phyloP scores from a whole-genome alignment of 2,329 filamentous ascomycete genomes.

The Rugonectria rugulosa region DNA sequence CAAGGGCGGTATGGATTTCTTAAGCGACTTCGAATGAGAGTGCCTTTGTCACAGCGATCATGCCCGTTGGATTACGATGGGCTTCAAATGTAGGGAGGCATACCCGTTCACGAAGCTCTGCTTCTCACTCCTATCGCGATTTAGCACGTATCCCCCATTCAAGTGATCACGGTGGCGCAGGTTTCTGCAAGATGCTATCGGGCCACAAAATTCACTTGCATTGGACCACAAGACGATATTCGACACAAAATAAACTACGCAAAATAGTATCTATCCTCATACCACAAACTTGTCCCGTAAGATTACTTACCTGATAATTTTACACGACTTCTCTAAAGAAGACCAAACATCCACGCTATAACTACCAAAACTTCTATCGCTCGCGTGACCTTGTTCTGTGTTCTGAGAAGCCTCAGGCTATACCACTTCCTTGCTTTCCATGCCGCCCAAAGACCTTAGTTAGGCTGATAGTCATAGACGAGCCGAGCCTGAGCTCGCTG shows the following conservation, averaged over 20 bases:
- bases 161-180: neutral
- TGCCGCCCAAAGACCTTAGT: neutral
- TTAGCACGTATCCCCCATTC: neutral
- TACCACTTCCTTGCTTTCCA: no score
- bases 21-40: neutral
- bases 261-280: no score
- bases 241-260: no score
- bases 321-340: no score
- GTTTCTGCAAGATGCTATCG: neutral
- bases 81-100: neutral
- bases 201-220: no score
- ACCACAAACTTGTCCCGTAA: no score
- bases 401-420: no score
- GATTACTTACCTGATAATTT: no score
- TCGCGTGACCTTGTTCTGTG: no score
- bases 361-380: no score
- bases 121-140: neutral
- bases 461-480: constrained; percentile 60
- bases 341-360: no score
- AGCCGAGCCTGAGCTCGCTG: constrained; percentile 59
- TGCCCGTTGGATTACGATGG: neutral
- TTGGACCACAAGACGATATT: no score
- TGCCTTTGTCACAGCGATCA: neutral
- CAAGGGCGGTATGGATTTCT: neutral
- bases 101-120: neutral